These are phyloP conservation scores for Scheffersomyces quercinus DNA, from an alignment of 1,139 yeast genomes.

Conservation along the genomic window DNA sequence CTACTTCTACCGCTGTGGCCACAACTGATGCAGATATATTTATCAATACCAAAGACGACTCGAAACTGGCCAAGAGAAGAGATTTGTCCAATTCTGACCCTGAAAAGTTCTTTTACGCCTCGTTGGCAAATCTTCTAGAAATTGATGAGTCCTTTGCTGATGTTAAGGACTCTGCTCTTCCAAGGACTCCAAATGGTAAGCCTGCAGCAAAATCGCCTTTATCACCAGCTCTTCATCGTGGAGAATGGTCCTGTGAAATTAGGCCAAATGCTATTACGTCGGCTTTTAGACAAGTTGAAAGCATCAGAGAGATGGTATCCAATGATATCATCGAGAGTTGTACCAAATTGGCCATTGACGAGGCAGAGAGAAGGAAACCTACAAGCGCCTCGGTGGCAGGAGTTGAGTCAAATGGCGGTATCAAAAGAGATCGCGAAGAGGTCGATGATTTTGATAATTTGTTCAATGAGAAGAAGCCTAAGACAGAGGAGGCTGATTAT, in stretches of 20 bases:
- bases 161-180: constrained; percentile 7
- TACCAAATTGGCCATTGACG: constrained; percentile 17
- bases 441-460: constrained; percentile 36
- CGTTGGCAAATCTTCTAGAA: constrained; percentile 52
- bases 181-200: constrained; percentile 29
- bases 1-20: constrained; percentile 14
- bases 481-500: constrained; percentile 23
- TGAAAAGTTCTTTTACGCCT: constrained; percentile 50
- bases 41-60: constrained; percentile 26
- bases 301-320: constrained; percentile 31
- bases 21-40: constrained; percentile 24
- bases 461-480: constrained; percentile 38
- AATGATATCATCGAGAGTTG: constrained; percentile 34
- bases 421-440: constrained; percentile 28
- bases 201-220: constrained; percentile 32
- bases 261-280: constrained; percentile 47
- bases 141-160: constrained; percentile 37
- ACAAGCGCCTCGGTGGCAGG: constrained; percentile 3
- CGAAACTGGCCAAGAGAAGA: constrained; percentile 43
- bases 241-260: constrained; percentile 48
- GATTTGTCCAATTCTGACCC: constrained; percentile 50
- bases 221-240: constrained; percentile 26
- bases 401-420: constrained; percentile 2
- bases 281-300: constrained; percentile 48
- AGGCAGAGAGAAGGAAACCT: constrained; percentile 5